These are phyloP conservation scores for Brassica incana DNA, from an alignment of 345 rosid species.

Conservation along the genomic window DNA sequence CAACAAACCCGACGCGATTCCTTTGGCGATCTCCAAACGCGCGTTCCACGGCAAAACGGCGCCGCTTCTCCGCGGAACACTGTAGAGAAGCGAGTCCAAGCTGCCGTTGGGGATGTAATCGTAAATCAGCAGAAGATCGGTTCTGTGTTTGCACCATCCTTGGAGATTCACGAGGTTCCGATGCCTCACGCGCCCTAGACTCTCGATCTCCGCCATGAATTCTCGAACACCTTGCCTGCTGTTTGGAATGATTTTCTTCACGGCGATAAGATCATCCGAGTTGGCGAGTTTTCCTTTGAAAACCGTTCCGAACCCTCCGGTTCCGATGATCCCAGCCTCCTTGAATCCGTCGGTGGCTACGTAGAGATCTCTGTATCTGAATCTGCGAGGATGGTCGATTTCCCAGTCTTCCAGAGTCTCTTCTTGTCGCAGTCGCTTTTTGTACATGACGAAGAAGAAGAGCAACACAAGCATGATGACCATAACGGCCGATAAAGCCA, in stretches of 20 bases:
- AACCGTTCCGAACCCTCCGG: conserved; percentile 61
- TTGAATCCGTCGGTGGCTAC: conserved; percentile 56
- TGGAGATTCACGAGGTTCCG: background rate
- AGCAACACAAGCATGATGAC: conserved; percentile 34
- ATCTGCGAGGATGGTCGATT: conserved; percentile 61
- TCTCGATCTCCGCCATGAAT: background rate
- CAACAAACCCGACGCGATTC: background rate
- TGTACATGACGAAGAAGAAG: conserved; percentile 31
- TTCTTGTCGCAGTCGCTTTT: conserved; percentile 42
- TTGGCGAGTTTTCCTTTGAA: conserved; percentile 39
- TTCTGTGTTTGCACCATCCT: background rate
- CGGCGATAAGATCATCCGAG: background rate
- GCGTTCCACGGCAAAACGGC: background rate
- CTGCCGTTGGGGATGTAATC: background rate
- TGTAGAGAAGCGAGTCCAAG: background rate
- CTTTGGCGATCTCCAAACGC: background rate
- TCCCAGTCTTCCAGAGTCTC: conserved; percentile 67
- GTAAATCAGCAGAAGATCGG: background rate
- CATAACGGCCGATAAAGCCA: conserved; percentile 36
- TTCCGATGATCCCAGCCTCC: conserved; percentile 51
- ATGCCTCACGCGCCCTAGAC: background rate
- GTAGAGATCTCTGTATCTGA: conserved; percentile 51
- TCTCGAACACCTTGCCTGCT: background rate
- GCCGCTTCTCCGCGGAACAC: background rate
- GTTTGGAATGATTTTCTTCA: background rate